Conservation (phyloP, 208 protist genomes). For the Acanthamoeba culbertsoni region DNA sequence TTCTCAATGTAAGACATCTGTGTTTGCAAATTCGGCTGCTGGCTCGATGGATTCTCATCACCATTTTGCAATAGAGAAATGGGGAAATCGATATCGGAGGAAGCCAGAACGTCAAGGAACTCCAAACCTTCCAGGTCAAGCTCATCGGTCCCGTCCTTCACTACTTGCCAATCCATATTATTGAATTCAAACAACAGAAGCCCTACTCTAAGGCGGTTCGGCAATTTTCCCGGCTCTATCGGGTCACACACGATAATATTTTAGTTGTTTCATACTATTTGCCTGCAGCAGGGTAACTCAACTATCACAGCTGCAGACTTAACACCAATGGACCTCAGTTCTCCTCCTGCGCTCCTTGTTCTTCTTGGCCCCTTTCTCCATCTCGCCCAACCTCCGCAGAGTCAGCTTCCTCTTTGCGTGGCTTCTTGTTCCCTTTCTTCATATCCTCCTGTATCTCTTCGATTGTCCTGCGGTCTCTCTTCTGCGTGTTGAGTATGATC, state of each 20-base stretch:
- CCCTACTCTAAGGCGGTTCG: background rate
- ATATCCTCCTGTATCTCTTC: slow-evolving; percentile 46
- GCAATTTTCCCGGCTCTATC: no score
- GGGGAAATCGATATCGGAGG: background rate
- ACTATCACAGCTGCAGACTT: no score
- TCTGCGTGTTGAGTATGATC: slow-evolving; percentile 16
- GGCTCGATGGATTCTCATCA: background rate
- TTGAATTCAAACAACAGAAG: background rate
- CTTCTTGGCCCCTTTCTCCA: background rate
- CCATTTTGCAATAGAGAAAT: no score
- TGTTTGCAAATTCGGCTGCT: background rate
- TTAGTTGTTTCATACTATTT: background rate
- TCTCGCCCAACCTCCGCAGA: background rate
- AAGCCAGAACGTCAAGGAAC: background rate
- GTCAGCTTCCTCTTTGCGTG: background rate
- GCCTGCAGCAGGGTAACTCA: no score
- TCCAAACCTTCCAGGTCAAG: no score
- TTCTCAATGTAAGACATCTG: background rate
- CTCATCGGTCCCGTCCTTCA: background rate
- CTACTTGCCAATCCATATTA: background rate
- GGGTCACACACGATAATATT: no score
- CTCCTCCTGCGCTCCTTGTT: background rate
- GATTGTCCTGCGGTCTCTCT: slow-evolving; percentile 24
- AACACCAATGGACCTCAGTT: no score
- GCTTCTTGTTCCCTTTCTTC: background rate